phyloP scores from a whole-genome alignment of 441 rosid species.

The Viola pubescens region DNA sequence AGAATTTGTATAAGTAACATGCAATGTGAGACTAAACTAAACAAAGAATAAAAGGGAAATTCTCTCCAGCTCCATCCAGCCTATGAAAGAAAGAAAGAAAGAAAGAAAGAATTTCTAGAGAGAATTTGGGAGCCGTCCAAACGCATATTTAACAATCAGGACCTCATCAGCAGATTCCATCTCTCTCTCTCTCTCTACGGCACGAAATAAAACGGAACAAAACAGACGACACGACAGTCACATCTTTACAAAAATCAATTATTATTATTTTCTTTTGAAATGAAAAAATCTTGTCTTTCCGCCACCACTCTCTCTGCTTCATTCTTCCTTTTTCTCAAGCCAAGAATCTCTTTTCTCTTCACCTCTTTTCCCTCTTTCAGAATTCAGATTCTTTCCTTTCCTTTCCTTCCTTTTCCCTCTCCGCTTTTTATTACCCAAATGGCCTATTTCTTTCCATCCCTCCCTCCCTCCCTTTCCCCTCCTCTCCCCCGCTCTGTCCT shows the following conservation, averaged over 20 bases:
- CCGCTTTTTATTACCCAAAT: conserved; percentile 3
- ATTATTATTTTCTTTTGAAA: no score
- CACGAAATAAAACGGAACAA: background rate
- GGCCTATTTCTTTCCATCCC: conserved; percentile 17
- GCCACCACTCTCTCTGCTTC: conserved; percentile 25
- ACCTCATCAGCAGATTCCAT: conserved; percentile 43
- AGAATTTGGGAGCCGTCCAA: conserved; percentile 26
- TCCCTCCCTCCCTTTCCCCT: background rate
- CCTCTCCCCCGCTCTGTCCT: conserved; percentile 10
- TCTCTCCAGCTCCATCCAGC: conserved; percentile 13
- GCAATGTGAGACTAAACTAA: background rate
- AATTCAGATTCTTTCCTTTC: conserved; percentile 28
- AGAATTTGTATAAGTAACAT: no score
- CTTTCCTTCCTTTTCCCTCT: background rate
- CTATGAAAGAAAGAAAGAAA: background rate
- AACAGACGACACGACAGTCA: background rate
- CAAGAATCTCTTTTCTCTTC: conserved; percentile 65
- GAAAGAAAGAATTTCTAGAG: background rate
- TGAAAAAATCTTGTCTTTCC: conserved; percentile 7
- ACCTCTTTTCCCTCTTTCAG: conserved; percentile 22
- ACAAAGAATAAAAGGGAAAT: conserved; percentile 6
- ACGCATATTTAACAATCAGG: conserved; percentile 33
- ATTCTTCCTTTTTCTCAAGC: conserved; percentile 70
- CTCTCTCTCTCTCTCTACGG: background rate
- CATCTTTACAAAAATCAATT: background rate